These are phyloP conservation scores for Fusarium graminum DNA, from an alignment of 2,329 filamentous ascomycete species.

Conservation along the genomic window DNA sequence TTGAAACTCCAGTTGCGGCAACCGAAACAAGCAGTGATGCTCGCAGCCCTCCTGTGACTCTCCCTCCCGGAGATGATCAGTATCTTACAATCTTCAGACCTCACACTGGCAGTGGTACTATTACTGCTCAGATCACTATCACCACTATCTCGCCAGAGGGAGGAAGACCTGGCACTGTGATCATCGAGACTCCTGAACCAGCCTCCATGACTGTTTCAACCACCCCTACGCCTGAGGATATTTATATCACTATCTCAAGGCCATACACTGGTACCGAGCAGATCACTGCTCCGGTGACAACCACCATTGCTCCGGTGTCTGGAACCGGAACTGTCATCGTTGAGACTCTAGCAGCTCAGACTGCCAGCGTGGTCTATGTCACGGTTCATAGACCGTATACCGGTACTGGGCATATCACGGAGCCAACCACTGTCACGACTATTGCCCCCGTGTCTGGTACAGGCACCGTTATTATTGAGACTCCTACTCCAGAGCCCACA, in stretches of 20 bases:
- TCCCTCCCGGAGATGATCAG: slow-evolving; percentile 15
- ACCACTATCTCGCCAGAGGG: slow-evolving; percentile 20
- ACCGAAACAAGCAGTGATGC: slow-evolving; percentile 1
- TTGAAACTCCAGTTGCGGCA: slow-evolving; percentile 17
- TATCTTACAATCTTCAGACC: slow-evolving; percentile 38
- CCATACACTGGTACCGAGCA: slow-evolving; percentile 22
- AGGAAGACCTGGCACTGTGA: slow-evolving; percentile 33
- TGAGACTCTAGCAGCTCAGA: slow-evolving; percentile 22
- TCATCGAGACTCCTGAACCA: slow-evolving; percentile 31
- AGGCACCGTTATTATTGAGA: slow-evolving; percentile 32
- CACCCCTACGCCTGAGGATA: slow-evolving; percentile 1
- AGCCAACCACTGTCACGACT: slow-evolving; percentile 20
- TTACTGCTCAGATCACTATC: slow-evolving; percentile 28
- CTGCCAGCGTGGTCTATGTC: slow-evolving; percentile 7
- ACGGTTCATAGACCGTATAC: slow-evolving; percentile 22
- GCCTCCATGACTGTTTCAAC: neutral
- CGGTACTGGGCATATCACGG: slow-evolving; percentile 11
- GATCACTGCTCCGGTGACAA: slow-evolving; percentile 25
- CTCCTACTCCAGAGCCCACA: slow-evolving; percentile 15
- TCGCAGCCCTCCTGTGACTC: neutral
- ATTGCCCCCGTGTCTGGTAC: slow-evolving; percentile 22
- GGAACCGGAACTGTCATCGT: slow-evolving; percentile 37
- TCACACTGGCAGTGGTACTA: slow-evolving; percentile 28
- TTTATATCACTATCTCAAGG: slow-evolving; percentile 31
- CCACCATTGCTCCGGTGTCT: slow-evolving; percentile 25